Evolutionary conservation across 2,329 filamentous ascomycete species (phyloP), one percentile per base, ranked within the genome.

Genomic region (Ploettnerulaceae sp.): DNA sequence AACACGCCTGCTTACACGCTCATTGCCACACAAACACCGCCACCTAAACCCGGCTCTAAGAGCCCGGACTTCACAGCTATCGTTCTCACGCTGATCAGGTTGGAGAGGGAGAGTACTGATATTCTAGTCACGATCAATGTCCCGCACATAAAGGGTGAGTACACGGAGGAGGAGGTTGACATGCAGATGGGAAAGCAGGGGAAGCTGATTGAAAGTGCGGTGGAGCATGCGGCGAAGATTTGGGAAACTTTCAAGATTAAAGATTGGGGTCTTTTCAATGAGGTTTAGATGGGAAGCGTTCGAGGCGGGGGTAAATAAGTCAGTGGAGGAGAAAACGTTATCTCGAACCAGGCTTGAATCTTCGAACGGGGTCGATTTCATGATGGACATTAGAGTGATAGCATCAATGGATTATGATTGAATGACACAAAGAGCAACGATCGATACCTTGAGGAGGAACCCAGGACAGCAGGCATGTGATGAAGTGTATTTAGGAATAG

Each of bases 91-190:
- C 72, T 96, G 31, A 69, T 96, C 47, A 76, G 91, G 12, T 73
- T 97, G 36, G 83, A 83, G 66, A 75, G 78, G 59, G 75, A 89
- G 62, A 73, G 72, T 47, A 91, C 90, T 1, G 91, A 97, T 66
- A 70, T 97, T 29, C 71, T 95, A 36, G 80, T 95, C 52, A 86
- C 86, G 31, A 79, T 95, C 62, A 96, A 95, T 67, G 86, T 95
- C 37, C 91, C 90, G 21, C 84, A 93, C 62, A 83, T 89, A 56
- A 75, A 79, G 57, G 82, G 83, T 52, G 79, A 86, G 64, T 89
- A 89, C 63, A 73, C 82, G 58, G 78, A 82, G 65, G 82, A 84
- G 7, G 82, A 88, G 24, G 79, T 91, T 12, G 79, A 87, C 61
- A 67, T 82, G 46, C 74, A 80, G 61, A 67, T 80, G 47, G 81